Percentiles rank a stretch among this genome's conserved stretches.
phyloP scores from a whole-genome alignment of 805 yeast species.

The Pichia californica region DNA sequence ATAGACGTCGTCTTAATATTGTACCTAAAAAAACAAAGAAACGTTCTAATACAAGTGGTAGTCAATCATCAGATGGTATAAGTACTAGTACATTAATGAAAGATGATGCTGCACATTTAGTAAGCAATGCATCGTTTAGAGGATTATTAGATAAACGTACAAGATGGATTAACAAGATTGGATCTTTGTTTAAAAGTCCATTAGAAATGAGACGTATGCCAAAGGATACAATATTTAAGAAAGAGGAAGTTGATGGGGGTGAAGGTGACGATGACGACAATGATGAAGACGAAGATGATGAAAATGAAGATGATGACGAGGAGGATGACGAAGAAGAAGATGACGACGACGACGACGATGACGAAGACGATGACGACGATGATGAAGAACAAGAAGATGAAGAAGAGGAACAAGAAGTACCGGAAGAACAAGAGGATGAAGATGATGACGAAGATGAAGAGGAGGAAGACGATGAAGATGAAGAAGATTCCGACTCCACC shows the following conservation, averaged over 20 bases:
- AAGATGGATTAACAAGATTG: constrained; percentile 87
- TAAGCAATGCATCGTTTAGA: constrained; percentile 70
- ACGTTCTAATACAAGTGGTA: constrained; percentile 28
- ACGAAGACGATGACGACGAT: constrained; percentile 11
- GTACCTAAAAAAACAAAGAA: constrained; percentile 59
- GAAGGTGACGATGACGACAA: constrained; percentile 24
- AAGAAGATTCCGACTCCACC: too few relatives aligned
- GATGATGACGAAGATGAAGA: constrained; percentile 1
- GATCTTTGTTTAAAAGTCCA: constrained; percentile 67
- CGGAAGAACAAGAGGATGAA: not conserved
- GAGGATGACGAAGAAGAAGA: constrained; percentile 13
- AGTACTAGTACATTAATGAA: constrained; percentile 16
- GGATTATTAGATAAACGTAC: constrained; percentile 77
- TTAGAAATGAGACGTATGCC: constrained; percentile 77
- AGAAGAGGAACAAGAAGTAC: constrained; percentile 19
- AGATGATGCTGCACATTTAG: constrained; percentile 47
- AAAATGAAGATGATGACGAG: constrained; percentile 18
- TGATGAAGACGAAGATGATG: constrained; percentile 11
- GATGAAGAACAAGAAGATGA: constrained; percentile 15
- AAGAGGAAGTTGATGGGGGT: constrained; percentile 20
- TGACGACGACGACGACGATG: constrained; percentile 17
- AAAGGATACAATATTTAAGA: constrained; percentile 46
- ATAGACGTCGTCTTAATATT: constrained; percentile 71
- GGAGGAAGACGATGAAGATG: not conserved
- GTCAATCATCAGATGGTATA: constrained; percentile 10